Conservation (phyloP, 169 alveolate genomes). For the Plasmodium falciparum region DNA sequence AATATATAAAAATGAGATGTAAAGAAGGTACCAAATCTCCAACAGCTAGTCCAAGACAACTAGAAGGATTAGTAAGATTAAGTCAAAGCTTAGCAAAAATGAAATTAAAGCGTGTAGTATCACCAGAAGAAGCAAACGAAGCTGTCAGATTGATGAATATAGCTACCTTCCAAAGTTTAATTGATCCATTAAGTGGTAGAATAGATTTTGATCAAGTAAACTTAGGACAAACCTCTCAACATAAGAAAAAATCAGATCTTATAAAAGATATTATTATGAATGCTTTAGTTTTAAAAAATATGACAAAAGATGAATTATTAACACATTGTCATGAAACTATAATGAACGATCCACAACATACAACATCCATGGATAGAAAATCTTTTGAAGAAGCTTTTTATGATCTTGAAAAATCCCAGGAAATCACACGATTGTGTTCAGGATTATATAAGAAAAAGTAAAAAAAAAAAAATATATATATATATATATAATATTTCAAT, state of each 20-base stretch:
- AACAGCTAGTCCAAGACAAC: constrained; percentile 97
- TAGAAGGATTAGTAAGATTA: constrained; percentile 97
- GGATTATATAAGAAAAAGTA: constrained; percentile 70
- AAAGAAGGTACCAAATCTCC: constrained; percentile 91
- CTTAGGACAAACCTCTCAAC: constrained; percentile 90
- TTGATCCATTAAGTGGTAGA: constrained; percentile 98
- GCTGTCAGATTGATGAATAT: constrained; percentile 97
- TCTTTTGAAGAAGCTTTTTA: constrained; percentile 77
- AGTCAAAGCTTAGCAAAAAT: constrained; percentile 98
- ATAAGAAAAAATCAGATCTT: constrained; percentile 69
- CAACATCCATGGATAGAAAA: constrained; percentile 66
- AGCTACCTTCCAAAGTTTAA: constrained; percentile 98
- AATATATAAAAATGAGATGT: constrained; percentile 93
- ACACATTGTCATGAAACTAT: constrained; percentile 63
- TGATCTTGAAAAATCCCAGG: constrained; percentile 72
- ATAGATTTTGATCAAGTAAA: constrained; percentile 96
- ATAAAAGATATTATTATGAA: constrained; percentile 67
- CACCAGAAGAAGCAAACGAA: constrained; percentile 94
- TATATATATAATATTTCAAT: too few relatives aligned
- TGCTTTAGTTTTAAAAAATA: constrained; percentile 65
- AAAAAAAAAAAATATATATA: background rate
- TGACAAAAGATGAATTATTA: constrained; percentile 75
- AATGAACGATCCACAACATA: constrained; percentile 54
- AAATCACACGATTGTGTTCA: constrained; percentile 69
- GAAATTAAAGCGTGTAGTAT: constrained; percentile 92